A percentile compares a stretch with the other conserved stretches of the same genome.
These are phyloP conservation scores for Buddleja alternifolia DNA, from an alignment of 257 asterid genomes.

Conservation along the genomic window DNA sequence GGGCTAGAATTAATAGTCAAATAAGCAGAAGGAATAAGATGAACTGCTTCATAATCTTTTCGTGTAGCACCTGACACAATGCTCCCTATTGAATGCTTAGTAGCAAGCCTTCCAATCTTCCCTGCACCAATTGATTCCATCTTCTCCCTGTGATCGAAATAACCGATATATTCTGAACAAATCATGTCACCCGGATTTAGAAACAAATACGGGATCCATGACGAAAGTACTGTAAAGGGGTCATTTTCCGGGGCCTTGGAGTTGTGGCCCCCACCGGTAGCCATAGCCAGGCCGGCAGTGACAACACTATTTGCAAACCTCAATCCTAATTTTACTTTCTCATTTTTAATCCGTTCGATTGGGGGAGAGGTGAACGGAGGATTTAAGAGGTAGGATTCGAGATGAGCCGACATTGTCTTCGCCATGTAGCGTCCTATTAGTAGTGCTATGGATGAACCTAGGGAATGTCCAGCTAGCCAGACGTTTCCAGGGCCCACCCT, in stretches of 20 bases:
- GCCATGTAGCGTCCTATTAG: constrained; percentile 54
- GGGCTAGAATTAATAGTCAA: constrained; percentile 41
- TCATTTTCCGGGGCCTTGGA: constrained; percentile 30
- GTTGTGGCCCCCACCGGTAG: constrained; percentile 29
- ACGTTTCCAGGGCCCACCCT: constrained; percentile 36
- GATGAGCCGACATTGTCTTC: constrained; percentile 34
- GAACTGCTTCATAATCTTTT: constrained; percentile 52
- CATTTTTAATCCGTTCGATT: constrained; percentile 49
- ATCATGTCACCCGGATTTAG: constrained; percentile 54
- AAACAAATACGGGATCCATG: constrained; percentile 69
- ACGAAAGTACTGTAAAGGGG: constrained; percentile 38
- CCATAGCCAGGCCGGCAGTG: constrained; percentile 65
- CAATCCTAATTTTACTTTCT: constrained; percentile 53
- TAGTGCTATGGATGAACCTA: constrained; percentile 63
- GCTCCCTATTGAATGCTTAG: constrained; percentile 62
- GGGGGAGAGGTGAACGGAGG: constrained; percentile 79
- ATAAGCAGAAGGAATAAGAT: constrained; percentile 66
- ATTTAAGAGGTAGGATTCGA: constrained; percentile 66
- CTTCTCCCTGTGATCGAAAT: constrained; percentile 62
- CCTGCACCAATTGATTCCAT: constrained; percentile 56
- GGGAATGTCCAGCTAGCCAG: constrained; percentile 70
- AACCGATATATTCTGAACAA: constrained; percentile 61
- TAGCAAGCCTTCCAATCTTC: constrained; percentile 55
- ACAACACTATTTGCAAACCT: constrained; percentile 52
- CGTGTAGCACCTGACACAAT: constrained; percentile 47